These are phyloP conservation scores for Centaurea solstitialis DNA, from an alignment of 129 eudicot genomes.

Conservation along the genomic window DNA sequence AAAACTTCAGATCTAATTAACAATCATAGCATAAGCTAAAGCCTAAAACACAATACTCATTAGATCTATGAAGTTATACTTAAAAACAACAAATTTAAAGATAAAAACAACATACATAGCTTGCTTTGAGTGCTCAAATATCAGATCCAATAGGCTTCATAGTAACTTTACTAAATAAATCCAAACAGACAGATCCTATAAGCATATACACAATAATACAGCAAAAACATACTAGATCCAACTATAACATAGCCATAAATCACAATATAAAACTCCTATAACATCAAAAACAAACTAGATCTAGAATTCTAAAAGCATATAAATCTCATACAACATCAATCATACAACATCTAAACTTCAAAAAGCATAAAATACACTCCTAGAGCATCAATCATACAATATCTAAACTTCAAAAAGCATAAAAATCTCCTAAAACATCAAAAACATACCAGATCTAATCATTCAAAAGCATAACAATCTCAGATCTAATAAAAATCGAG, in stretches of 20 bases:
- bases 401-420: no score
- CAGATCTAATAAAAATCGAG: not conserved
- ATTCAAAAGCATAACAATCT: not conserved
- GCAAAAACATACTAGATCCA: not conserved
- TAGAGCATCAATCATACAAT: no score
- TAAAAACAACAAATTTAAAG: not conserved
- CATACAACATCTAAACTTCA: no score
- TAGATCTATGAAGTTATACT: not conserved
- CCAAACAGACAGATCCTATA: not conserved
- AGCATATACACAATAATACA: not conserved
- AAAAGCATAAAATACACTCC: no score
- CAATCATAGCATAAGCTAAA: not conserved
- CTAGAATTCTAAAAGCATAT: no score
- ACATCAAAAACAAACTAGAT: no score
- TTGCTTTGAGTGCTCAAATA: not conserved
- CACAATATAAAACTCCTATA: not conserved
- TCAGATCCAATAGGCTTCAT: conserved; percentile 12
- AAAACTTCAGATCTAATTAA: not conserved
- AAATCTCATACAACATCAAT: no score
- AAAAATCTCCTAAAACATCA: not conserved
- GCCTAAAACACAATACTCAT: not conserved
- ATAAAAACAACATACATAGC: not conserved
- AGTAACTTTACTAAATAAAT: not conserved
- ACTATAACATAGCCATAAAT: not conserved
- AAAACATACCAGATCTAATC: not conserved